Percentiles rank a stretch among this genome's conserved stretches.
These are phyloP conservation scores for Colletotrichum sojae DNA, from an alignment of 2,329 filamentous ascomycete species.

Conservation along the genomic window DNA sequence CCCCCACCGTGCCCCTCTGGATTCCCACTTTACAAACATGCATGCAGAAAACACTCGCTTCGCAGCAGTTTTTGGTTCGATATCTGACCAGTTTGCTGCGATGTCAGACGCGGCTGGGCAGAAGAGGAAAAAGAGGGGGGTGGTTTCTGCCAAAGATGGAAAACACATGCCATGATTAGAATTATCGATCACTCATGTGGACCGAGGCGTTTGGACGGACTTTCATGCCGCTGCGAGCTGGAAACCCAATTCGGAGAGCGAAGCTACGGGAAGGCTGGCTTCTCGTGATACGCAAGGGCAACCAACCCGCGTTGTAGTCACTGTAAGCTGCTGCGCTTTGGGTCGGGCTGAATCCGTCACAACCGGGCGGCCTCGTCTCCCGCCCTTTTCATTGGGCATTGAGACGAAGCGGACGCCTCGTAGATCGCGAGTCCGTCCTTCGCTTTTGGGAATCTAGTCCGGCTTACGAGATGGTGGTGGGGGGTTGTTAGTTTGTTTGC, in stretches of 20 bases:
- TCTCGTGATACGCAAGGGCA: not conserved
- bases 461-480: not conserved
- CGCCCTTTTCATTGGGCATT: not conserved
- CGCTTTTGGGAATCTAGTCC: slow-evolving; percentile 8
- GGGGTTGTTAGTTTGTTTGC: not conserved
- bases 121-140: no score
- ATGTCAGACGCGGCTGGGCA: no score
- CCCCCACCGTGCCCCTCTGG: no score
- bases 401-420: not conserved
- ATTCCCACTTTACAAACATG: slow-evolving; percentile 24
- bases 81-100: not conserved
- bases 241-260: slow-evolving; percentile 18
- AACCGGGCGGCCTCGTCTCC: not conserved
- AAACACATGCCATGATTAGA: slow-evolving; percentile 20
- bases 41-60: not conserved
- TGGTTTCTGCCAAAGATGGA: no score
- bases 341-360: not conserved
- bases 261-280: slow-evolving; percentile 7
- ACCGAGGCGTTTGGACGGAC: slow-evolving; percentile 24
- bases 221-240: slow-evolving; percentile 23
- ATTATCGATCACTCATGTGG: not conserved
- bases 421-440: slow-evolving; percentile 6
- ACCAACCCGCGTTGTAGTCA: no score
- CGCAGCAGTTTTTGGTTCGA: slow-evolving; percentile 2
- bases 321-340: not conserved